Evolutionary conservation across 208 protist species (phyloP), one percentile per base, ranked within the genome.

Genomic region (Trypanosomatidae sp.): DNA sequence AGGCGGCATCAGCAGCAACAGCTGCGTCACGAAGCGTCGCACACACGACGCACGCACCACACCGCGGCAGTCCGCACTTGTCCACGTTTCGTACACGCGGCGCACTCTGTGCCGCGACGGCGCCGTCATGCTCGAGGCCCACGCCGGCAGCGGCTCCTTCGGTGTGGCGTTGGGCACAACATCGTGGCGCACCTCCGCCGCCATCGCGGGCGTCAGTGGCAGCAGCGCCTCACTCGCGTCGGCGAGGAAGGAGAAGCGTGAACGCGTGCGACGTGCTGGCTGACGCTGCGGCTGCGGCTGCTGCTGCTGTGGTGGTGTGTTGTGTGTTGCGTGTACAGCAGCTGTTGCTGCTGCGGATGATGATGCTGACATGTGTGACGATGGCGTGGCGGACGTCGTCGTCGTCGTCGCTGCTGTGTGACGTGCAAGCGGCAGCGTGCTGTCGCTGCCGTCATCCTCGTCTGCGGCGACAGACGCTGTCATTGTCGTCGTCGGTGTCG

Each of bases 41-140:
- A n/a, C n/a, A n/a, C n/a, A n/a, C n/a, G n/a, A n/a, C n/a, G n/a
- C n/a, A n/a, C n/a, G n/a, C n/a, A 83, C 32, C 18, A 38, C 57
- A 33, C 56, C 62, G 20, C 39, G 45, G 8, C 33, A 41, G 40
- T 80, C 66, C 18, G 22, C 46, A 10, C 59, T 60, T 27, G 77
- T 66, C 78, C 78, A 88, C 55, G 66, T 81, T 24, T 73, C 60
- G 45, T 58, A 39, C 37, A 40, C 26, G 28, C 79, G 24, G 21
- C 71, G 66, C 55, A 75, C 58, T 61, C 56, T 68, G 16, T 53
- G 61, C 24, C 79, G 50, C 25, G 58, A 47, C 7, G 78, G 78
- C 1, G 64, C 69, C 24, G 78, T 88, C 10, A 79, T 55, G 52
- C 78, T 88, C 8, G 68, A 80, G 30, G 73, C 57, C 70, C 73